Percentiles rank a stretch among this genome's conserved stretches.
Evolutionary conservation across 805 yeast species (phyloP).

Genomic region (Wickerhamomyces xylosicus): DNA sequence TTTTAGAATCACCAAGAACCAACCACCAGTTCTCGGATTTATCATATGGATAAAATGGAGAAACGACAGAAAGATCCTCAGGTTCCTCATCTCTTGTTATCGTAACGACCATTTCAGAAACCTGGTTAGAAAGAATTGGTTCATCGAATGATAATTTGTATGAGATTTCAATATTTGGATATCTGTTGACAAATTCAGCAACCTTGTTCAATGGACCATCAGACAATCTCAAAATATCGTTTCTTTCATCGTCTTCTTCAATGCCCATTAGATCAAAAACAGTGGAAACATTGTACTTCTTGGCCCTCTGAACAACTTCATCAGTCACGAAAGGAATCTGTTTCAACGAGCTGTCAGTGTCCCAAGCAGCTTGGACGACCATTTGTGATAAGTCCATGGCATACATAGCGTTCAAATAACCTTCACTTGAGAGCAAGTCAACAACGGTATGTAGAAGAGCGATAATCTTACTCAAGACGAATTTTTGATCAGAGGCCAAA

Average conservation of each 20-base stretch:
- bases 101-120: conserved; percentile 34
- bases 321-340: conserved; percentile 69
- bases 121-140: conserved; percentile 36
- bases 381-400: conserved; percentile 87
- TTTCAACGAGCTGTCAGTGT: conserved; percentile 60
- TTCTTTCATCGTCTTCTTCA: conserved; percentile 70
- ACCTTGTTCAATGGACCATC: conserved; percentile 47
- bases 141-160: conserved; percentile 36
- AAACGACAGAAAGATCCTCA: conserved; percentile 48
- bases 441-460: conserved; percentile 54
- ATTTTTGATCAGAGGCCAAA: conserved; percentile 42
- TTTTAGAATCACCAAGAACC: conserved; percentile 58
- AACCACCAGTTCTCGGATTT: conserved; percentile 83
- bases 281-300: conserved; percentile 44
- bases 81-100: conserved; percentile 72
- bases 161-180: conserved; percentile 73
- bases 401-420: conserved; percentile 62
- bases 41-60: conserved; percentile 47
- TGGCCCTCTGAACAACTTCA: conserved; percentile 43
- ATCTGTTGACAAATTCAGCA: conserved; percentile 82
- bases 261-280: conserved; percentile 69
- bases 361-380: conserved; percentile 84
- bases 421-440: conserved; percentile 74
- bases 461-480: conserved; percentile 38
- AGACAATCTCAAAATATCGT: conserved; percentile 44